Percentiles rank a stretch among this genome's conserved stretches.
phyloP scores from a whole-genome alignment of 179 eudicot genomes.

The Heliamphora pulchella region DNA sequence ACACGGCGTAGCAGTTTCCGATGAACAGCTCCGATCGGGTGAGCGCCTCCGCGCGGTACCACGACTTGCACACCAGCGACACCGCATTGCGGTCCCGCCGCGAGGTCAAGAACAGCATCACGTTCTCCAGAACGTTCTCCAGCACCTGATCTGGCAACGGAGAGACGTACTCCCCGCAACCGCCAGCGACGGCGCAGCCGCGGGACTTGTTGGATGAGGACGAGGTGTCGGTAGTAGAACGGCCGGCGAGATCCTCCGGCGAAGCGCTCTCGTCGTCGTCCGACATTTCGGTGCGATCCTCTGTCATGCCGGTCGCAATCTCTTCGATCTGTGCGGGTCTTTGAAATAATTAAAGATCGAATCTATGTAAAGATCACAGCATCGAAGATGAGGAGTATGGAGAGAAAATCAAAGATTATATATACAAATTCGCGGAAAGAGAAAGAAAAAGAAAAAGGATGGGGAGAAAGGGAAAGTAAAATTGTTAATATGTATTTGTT shows the following conservation, averaged over 20 bases:
- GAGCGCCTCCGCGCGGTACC: constrained; percentile 61
- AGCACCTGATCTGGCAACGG: constrained; percentile 60
- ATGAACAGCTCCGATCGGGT: constrained; percentile 68
- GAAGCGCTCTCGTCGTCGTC: constrained; percentile 13
- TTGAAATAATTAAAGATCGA: background rate
- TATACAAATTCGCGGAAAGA: background rate
- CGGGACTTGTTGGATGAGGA: constrained; percentile 9
- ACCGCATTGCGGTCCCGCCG: constrained; percentile 60
- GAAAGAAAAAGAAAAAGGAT: background rate
- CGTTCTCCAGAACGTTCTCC: constrained; percentile 70
- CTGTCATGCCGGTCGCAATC: background rate
- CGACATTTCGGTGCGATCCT: constrained; percentile 16
- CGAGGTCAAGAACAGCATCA: constrained; percentile 46
- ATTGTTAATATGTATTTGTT: too few relatives aligned
- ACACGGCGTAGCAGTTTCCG: constrained; percentile 62
- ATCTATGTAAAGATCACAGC: constrained; percentile 16
- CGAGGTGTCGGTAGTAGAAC: background rate
- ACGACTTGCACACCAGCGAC: constrained; percentile 59
- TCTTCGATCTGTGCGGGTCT: constrained; percentile 13
- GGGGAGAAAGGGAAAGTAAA: too few relatives aligned
- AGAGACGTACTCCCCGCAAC: constrained; percentile 23
- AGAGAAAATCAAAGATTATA: too few relatives aligned
- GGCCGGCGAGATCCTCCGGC: constrained; percentile 9
- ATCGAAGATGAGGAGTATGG: background rate
- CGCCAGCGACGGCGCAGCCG: constrained; percentile 1